Evolutionary conservation across 2,329 filamentous ascomycete genomes (phyloP), one percentile per base, ranked within the genome.

Genomic region (Penicillium sp.): DNA sequence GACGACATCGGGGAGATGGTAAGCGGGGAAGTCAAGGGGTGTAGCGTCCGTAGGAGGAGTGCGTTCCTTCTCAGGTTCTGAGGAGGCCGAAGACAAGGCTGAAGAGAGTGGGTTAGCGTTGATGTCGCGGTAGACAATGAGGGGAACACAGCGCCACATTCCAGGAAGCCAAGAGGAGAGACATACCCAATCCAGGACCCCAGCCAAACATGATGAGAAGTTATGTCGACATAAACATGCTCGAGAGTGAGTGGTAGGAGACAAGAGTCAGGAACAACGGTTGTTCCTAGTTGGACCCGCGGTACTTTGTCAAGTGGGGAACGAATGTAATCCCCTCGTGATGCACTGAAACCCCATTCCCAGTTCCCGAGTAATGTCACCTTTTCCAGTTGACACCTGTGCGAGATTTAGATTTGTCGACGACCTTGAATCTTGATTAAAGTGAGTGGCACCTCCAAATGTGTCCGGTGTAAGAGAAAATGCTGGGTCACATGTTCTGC

Each of bases 11-110:
- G 73, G 70, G 31, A 76, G 73, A 26, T 66, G 60, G 55, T 79
- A 76, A 48, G 65, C 63, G 29, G 81, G 81, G 59, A 84, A 83
- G 48, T 79, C 79, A 43, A 82, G 70, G 18, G 76, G 74, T 24
- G 75, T 79, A 31, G 81, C 75, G 52, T 66, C 67, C 31, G 77
- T 65, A 42, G 81, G 81, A 36, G 80, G 78, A 41, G 68, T 62
- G 54, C 80, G 75, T 61, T 76, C 75, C 57, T 70, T 72, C 41
- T 74, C 68, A 21, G 67, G 64, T 24, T 72, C 68, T 47, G 68
- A 62, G 36, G 57, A 61, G 43, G 69, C 57, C 18, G 70, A 59
- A 44, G 70, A 66, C 46, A 68, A 48, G 50, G 63, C 70, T 73
- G 15, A 24, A 33, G 31, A 15, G n/a, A 9, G 24, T 42, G 16